Evolutionary conservation across 805 yeast genomes (phyloP).

Genomic region (Teunomyces tritomae): DNA sequence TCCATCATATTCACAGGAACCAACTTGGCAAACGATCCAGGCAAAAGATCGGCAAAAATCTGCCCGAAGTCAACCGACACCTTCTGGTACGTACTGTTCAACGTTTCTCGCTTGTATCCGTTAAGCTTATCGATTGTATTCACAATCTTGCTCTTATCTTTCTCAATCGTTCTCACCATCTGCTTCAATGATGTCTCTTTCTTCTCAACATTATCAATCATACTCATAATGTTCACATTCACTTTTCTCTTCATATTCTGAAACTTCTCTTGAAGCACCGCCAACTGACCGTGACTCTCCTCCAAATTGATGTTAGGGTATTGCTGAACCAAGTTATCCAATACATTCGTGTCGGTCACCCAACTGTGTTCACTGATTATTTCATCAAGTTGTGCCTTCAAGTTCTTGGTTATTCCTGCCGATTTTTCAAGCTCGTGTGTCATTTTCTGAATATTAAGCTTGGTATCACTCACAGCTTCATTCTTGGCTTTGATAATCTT

Average conservation of each 20-base stretch:
- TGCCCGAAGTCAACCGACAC: conserved; percentile 88
- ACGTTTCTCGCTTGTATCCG: conserved; percentile 78
- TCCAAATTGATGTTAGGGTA: conserved; percentile 62
- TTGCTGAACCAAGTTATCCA: conserved; percentile 55
- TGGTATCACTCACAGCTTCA: conserved; percentile 45
- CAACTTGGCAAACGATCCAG: conserved; percentile 85
- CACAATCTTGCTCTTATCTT: conserved; percentile 84
- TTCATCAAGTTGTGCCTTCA: conserved; percentile 40
- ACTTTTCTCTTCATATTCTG: conserved; percentile 76
- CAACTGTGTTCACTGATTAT: conserved; percentile 62
- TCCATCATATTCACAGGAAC: conserved; percentile 79
- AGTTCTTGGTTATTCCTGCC: conserved; percentile 30
- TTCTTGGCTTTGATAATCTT: conserved; percentile 41
- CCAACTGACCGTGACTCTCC: conserved; percentile 58
- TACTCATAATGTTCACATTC: conserved; percentile 81
- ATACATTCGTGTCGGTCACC: conserved; percentile 64
- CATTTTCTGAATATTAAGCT: conserved; percentile 52
- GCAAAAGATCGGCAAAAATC: conserved; percentile 83
- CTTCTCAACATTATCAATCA: conserved; percentile 89
- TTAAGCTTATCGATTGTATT: conserved; percentile 82
- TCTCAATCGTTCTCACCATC: conserved; percentile 84
- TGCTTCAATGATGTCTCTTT: conserved; percentile 72
- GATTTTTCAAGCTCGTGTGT: conserved; percentile 55
- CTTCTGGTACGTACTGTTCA: conserved; percentile 79
- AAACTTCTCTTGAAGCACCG: conserved; percentile 55